phyloP scores from a whole-genome alignment of 2,329 filamentous ascomycete genomes.

The Nemania sp. region DNA sequence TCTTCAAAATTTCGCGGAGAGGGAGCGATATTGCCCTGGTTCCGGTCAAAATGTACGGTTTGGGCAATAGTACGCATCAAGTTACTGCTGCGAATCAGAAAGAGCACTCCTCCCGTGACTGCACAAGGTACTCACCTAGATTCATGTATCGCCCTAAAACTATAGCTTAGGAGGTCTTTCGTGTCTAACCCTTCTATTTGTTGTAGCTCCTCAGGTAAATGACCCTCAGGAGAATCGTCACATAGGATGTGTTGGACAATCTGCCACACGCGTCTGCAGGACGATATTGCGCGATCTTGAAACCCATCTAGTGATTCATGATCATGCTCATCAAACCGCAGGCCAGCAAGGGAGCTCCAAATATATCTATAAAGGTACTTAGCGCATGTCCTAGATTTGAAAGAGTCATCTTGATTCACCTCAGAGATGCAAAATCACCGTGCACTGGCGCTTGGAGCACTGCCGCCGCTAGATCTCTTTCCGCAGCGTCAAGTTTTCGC shows the following conservation, averaged over 20 bases:
- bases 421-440: conserved; percentile 68
- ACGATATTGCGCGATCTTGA: conserved; percentile 59
- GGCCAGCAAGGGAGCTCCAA: conserved; percentile 54
- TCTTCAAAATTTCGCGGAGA: conserved; percentile 59
- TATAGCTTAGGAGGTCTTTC: conserved; percentile 91
- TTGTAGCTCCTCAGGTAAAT: conserved; percentile 76
- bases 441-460: conserved; percentile 69
- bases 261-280: conserved; percentile 73
- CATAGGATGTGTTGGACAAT: conserved; percentile 79
- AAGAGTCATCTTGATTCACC: conserved; percentile 45
- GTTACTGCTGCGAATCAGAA: conserved; percentile 57
- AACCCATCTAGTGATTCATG: conserved; percentile 44
- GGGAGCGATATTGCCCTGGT: conserved; percentile 50
- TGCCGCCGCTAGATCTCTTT: conserved; percentile 66
- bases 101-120: not conserved
- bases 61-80: conserved; percentile 66
- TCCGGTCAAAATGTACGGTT: conserved; percentile 54
- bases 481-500: conserved; percentile 64
- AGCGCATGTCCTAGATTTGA: conserved; percentile 1
- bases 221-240: conserved; percentile 91
- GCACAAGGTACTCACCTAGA: conserved; percentile 65
- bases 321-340: conserved; percentile 44
- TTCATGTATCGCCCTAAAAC: conserved; percentile 93
- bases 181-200: conserved; percentile 73
- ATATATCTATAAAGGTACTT: conserved; percentile 46